Evolutionary conservation across 2,329 filamentous ascomycete species (phyloP), one percentile per base, ranked within the genome.

Genomic region (Cordyceps pruinosa): DNA sequence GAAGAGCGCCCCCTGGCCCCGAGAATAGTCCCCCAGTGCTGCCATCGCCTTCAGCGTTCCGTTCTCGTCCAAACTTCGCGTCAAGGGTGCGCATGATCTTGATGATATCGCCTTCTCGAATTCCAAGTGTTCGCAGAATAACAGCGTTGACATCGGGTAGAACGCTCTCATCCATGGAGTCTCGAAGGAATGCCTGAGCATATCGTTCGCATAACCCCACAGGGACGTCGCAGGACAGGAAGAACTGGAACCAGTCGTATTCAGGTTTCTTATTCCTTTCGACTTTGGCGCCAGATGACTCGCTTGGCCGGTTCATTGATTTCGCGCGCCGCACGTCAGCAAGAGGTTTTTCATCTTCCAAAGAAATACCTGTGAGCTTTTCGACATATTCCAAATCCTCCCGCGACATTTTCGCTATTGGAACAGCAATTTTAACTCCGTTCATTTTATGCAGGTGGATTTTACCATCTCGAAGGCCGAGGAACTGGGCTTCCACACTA

Each of bases 241-340:
- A 99, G 75, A 99, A 97, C 69, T 97, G 91, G 67, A 99, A 99
- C 94, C 94, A 99, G 70, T 99, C 94, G 69, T 97, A 96, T 48
- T 94, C 87, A 1, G 88, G 79, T 70, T 86, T 87, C 66, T 80
- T 77, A 23, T 74, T 70, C 47, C 77, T 74, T 62, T 87, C 80
- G 32, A 90, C 75, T 2, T 80, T 80, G n/a, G 82, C 86, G 13
- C 87, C 87, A 9, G 81, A 76, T 48, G 58, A 60, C 64, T 59
- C 49, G 5, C 63, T 61, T 32, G 66, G 59, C 56, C 68, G 69
- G 19, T 71, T 66, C 35, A 61, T 60, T 58, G 66, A 61, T 52
- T 71, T 76, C 26, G 77, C 74, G 59, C 79, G 82, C 69, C 85
- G 89, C 50, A 97, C 87, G 64, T 94, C 90, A 6, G 90, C 92